Conservation (phyloP, 495 filamentous ascomycete genomes). For the Hyaloscypha variabilis region DNA sequence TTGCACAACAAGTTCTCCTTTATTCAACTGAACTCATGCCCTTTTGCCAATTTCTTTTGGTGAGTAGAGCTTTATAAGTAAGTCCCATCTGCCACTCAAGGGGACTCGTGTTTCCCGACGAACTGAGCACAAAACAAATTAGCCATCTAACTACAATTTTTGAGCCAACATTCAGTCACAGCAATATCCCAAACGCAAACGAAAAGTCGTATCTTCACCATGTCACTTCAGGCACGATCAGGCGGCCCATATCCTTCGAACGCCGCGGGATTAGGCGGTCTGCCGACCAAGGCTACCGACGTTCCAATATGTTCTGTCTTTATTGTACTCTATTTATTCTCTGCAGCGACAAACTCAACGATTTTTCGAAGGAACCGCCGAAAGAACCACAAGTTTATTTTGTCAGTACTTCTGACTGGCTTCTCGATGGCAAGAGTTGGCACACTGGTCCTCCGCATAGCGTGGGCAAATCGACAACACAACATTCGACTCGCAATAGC, state of each 20-base stretch:
- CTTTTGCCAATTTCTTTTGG: too few species aligned
- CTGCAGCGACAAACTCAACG: conserved; percentile 61
- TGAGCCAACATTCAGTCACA: too few species aligned
- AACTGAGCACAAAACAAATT: too few species aligned
- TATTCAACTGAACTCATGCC: too few species aligned
- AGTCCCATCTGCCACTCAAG: too few species aligned
- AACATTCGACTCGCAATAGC: conserved; percentile 64
- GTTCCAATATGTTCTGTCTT: conserved; percentile 66
- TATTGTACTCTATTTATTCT: conserved; percentile 60
- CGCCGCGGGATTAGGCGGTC: conserved; percentile 6
- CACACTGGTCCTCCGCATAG: conserved; percentile 65
- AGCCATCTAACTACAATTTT: too few species aligned
- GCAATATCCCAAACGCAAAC: too few species aligned
- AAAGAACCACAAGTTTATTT: conserved; percentile 68
- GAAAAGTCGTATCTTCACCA: background rate
- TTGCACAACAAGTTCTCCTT: too few species aligned
- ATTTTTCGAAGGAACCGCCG: conserved; percentile 60
- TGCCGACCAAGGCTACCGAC: conserved; percentile 45
- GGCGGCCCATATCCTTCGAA: background rate
- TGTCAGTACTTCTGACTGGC: conserved; percentile 69
- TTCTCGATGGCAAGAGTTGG: conserved; percentile 74
- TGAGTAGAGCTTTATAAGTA: too few species aligned
- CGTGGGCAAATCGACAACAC: conserved; percentile 48
- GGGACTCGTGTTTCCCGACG: too few species aligned
- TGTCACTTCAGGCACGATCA: background rate